These are phyloP conservation scores for Fusarium chaquense DNA, from an alignment of 2,329 filamentous ascomycete species.

Conservation along the genomic window DNA sequence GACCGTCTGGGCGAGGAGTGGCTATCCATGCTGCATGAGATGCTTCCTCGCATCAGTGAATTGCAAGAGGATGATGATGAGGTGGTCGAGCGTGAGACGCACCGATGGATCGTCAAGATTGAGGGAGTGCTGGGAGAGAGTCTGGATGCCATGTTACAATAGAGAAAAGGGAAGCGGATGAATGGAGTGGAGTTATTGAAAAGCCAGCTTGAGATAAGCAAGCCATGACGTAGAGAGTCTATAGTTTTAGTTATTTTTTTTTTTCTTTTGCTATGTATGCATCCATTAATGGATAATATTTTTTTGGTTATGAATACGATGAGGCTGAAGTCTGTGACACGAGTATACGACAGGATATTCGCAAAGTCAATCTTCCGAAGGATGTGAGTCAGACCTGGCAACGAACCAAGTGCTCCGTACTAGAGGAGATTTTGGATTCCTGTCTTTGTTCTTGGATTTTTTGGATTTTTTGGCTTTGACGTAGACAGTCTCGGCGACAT, in stretches of 20 bases:
- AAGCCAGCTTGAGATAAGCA: slow-evolving; percentile 25
- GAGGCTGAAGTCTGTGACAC: slow-evolving; percentile 5
- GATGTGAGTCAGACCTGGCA: slow-evolving; percentile 27
- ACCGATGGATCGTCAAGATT: slow-evolving; percentile 90
- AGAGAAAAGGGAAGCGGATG: slow-evolving; percentile 53
- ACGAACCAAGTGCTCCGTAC: background rate
- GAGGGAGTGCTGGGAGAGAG: slow-evolving; percentile 91
- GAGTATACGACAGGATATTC: background rate
- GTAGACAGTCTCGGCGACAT: slow-evolving; percentile 13
- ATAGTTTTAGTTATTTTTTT: background rate
- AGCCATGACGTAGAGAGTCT: slow-evolving; percentile 30
- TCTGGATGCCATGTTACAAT: slow-evolving; percentile 91
- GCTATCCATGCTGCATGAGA: slow-evolving; percentile 90
- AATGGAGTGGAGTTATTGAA: slow-evolving; percentile 28
- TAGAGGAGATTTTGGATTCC: background rate
- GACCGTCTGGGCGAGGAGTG: slow-evolving; percentile 90
- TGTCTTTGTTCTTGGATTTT: background rate
- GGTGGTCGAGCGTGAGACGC: slow-evolving; percentile 87
- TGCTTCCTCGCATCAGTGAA: slow-evolving; percentile 96
- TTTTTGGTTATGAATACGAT: slow-evolving; percentile 3
- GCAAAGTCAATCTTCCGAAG: background rate
- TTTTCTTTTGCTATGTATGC: slow-evolving; percentile 26
- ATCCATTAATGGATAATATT: slow-evolving; percentile 17
- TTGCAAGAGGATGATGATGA: slow-evolving; percentile 97
- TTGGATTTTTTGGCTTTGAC: background rate